A percentile compares a stretch with the other conserved stretches of the same genome.
Conservation (phyloP, 2,329 filamentous ascomycete genomes). For the Chaetomium olivaceum region DNA sequence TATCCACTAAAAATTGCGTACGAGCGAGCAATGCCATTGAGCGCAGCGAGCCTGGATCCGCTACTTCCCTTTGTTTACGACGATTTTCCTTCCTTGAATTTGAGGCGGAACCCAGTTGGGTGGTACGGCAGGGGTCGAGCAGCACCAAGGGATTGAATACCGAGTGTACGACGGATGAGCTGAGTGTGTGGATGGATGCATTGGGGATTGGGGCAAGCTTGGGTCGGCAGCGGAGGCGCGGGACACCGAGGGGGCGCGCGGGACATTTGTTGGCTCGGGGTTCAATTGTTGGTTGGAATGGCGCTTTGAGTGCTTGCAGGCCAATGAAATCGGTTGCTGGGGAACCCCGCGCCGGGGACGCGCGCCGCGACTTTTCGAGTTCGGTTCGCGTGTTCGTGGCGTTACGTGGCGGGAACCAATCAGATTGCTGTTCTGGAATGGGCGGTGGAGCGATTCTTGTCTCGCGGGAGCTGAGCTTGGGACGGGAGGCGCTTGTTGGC, state of each 20-base stretch:
- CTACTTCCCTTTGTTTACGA: constrained; percentile 17
- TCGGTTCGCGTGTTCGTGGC: constrained; percentile 20
- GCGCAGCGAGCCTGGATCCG: background rate
- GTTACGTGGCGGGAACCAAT: constrained; percentile 10
- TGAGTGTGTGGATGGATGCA: background rate
- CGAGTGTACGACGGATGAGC: constrained; percentile 15
- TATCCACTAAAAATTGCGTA: constrained; percentile 12
- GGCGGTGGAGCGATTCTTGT: background rate
- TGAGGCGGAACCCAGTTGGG: constrained; percentile 2
- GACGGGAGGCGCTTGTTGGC: constrained; percentile 1
- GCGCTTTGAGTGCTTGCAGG: constrained; percentile 9
- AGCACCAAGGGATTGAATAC: background rate
- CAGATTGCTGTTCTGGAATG: background rate
- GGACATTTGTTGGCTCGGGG: background rate
- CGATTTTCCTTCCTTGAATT: background rate
- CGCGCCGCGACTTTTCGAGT: constrained; percentile 28
- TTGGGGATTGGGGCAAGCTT: background rate
- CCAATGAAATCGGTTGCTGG: constrained; percentile 24
- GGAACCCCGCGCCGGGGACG: constrained; percentile 25
- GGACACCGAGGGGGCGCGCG: background rate
- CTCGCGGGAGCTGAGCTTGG: constrained; percentile 7
- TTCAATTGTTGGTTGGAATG: constrained; percentile 11
- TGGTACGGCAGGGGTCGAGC: background rate
- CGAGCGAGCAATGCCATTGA: constrained; percentile 4
- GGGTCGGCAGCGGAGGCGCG: background rate